Conservation (phyloP, 176 grass and related monocot species). For the Avena atlantica region DNA sequence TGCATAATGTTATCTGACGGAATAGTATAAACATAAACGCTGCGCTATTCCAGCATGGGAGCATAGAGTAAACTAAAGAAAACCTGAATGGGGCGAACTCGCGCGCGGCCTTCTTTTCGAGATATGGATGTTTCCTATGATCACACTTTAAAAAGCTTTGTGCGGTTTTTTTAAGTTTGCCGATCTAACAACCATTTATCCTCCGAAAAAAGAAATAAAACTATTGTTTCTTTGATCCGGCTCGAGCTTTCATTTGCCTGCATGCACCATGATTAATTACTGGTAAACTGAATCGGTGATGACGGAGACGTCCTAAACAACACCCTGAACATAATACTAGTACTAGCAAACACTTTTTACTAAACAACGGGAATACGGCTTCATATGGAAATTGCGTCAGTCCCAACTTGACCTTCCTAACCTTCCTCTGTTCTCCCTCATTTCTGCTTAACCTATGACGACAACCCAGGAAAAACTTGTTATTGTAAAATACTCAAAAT, state of each 20-base stretch:
- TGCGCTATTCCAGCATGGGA: constrained; percentile 24
- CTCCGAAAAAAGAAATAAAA: neutral
- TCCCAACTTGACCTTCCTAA: constrained; percentile 53
- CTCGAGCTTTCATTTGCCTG: constrained; percentile 12
- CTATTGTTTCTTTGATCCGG: neutral
- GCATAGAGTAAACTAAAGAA: constrained; percentile 3
- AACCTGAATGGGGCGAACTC: neutral
- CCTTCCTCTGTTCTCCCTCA: neutral
- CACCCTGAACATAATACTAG: neutral
- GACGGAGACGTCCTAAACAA: neutral
- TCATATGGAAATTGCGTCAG: constrained; percentile 1
- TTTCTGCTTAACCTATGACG: constrained; percentile 16
- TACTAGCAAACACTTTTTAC: neutral
- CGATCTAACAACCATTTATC: constrained; percentile 23
- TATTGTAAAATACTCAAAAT: too few species aligned
- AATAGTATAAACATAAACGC: constrained; percentile 39
- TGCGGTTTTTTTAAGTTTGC: neutral
- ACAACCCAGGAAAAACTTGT: neutral
- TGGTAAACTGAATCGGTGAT: neutral
- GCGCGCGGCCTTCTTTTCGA: constrained; percentile 29
- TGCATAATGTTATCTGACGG: constrained; percentile 19
- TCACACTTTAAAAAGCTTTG: constrained; percentile 27
- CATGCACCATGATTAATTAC: constrained; percentile 22
- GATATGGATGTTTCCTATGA: constrained; percentile 37
- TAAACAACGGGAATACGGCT: constrained; percentile 21